A percentile compares a stretch with the other conserved stretches of the same genome.
Evolutionary conservation across 306 rosid species (phyloP).

Genomic region (Albizia julibrissin): DNA sequence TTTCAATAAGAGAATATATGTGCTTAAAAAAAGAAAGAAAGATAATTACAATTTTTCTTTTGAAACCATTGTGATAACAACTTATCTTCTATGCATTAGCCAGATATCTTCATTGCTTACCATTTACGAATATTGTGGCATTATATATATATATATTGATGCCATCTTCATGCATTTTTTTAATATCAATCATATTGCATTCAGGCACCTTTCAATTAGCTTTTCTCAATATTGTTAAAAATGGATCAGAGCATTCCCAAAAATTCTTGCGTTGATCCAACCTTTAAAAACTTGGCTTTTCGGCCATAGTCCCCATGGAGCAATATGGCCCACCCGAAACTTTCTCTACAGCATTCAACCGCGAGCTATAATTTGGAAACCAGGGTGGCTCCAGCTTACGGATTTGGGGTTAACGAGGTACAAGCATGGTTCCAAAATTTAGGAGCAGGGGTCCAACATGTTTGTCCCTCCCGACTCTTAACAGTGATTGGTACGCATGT

Average conservation of each 20-base stretch:
- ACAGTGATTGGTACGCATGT: background rate
- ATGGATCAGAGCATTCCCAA: background rate
- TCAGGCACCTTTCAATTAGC: background rate
- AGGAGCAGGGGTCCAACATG: background rate
- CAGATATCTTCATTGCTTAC: too few species aligned
- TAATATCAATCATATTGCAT: background rate
- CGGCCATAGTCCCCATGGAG: too few species aligned
- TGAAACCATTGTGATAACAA: too few species aligned
- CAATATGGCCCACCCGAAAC: background rate
- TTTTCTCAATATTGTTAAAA: background rate
- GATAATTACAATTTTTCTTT: background rate
- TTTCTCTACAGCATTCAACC: background rate
- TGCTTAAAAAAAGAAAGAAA: too few species aligned
- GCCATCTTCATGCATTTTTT: background rate
- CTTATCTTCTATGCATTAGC: too few species aligned
- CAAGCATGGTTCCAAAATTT: background rate
- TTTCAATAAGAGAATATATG: too few species aligned
- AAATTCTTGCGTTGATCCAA: background rate
- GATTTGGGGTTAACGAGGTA: background rate
- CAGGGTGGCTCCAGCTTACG: background rate
- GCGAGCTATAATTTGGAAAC: background rate
- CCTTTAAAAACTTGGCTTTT: too few species aligned
- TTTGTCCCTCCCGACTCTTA: background rate
- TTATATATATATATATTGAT: too few species aligned
- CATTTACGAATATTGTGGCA: too few species aligned